phyloP scores from a whole-genome alignment of 208 protist species.

The Leishmania martiniquensis region DNA sequence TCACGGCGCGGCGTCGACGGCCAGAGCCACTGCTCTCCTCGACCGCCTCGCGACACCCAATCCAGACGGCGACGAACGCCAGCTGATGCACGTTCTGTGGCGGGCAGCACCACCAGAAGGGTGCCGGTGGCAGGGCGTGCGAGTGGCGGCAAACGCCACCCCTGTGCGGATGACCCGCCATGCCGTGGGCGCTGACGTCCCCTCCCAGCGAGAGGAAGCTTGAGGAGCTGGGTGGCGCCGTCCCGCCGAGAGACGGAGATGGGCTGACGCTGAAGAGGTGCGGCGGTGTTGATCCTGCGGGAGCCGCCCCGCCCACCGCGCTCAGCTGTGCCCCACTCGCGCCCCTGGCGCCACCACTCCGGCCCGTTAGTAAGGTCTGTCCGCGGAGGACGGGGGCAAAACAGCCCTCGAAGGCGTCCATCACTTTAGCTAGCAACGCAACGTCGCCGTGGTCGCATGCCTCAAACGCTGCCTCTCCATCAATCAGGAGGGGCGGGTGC shows the following conservation, averaged over 20 bases:
- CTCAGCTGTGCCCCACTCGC: neutral
- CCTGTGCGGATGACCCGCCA: constrained; percentile 3
- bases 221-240: neutral
- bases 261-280: constrained; percentile 16
- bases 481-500: constrained; percentile 50
- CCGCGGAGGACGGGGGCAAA: constrained; percentile 64
- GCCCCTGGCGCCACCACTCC: constrained; percentile 1
- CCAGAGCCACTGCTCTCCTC: constrained; percentile 49
- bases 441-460: constrained; percentile 58
- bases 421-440: constrained; percentile 36
- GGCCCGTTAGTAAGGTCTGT: constrained; percentile 39
- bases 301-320: constrained; percentile 7
- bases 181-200: constrained; percentile 21
- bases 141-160: constrained; percentile 16
- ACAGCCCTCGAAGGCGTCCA: constrained; percentile 51
- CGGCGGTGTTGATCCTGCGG: neutral
- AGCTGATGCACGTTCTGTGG: constrained; percentile 72
- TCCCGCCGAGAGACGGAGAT: constrained; percentile 18
- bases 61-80: constrained; percentile 63
- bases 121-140: constrained; percentile 18
- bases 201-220: constrained; percentile 5
- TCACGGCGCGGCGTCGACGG: constrained; percentile 39
- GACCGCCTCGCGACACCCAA: constrained; percentile 46
- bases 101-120: constrained; percentile 59
- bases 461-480: constrained; percentile 40